phyloP scores from a whole-genome alignment of 345 rosid genomes.

The Eucalyptus polybractea region DNA sequence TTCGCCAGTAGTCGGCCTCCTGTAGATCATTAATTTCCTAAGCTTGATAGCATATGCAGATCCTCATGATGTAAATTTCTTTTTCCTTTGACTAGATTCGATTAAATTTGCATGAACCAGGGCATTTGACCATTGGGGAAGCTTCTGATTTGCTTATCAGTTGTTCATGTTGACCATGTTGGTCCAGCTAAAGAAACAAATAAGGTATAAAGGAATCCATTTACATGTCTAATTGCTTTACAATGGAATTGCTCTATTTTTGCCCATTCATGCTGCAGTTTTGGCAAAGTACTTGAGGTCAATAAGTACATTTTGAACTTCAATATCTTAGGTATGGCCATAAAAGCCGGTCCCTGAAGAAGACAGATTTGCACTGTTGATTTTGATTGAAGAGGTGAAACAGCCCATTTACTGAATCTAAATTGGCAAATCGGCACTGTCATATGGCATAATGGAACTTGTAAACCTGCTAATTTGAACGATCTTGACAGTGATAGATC shows the following conservation, averaged over 20 bases:
- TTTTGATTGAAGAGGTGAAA: not conserved
- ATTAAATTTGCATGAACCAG: not conserved
- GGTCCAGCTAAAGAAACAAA: not conserved
- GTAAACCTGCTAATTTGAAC: not conserved
- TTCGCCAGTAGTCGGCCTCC: constrained; percentile 47
- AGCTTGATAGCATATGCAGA: not conserved
- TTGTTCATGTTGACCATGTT: not conserved
- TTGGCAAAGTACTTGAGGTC: not conserved
- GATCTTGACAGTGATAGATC: not conserved
- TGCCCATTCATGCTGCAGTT: not conserved
- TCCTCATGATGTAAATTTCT: not conserved
- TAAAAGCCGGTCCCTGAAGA: not conserved
- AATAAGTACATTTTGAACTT: not conserved
- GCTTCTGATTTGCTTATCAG: not conserved
- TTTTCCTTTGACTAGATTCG: not conserved
- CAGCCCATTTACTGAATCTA: not conserved
- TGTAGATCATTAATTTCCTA: constrained; percentile 7
- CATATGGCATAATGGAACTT: not conserved
- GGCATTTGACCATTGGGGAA: not conserved
- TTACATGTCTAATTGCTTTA: not conserved
- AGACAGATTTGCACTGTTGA: not conserved
- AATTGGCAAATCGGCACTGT: not conserved
- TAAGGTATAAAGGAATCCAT: not conserved
- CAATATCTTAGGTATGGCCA: not conserved
- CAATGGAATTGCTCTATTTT: not conserved